Conservation (phyloP, 805 yeast genomes). For the Kregervanrija delftensis region DNA sequence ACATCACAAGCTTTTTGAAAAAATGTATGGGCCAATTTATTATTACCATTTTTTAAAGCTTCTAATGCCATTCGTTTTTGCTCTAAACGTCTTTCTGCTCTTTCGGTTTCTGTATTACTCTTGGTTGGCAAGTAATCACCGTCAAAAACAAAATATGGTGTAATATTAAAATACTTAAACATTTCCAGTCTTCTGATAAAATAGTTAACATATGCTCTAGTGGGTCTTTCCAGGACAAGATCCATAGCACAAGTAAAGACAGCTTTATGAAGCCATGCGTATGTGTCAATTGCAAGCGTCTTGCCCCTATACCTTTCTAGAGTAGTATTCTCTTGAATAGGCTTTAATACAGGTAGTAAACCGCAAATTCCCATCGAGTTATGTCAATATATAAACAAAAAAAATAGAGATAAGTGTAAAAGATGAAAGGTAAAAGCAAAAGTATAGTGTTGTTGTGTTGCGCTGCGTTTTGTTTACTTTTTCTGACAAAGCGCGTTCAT, state of each 20-base stretch:
- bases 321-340: slow-evolving; percentile 56
- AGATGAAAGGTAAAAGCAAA: background rate
- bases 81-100: slow-evolving; percentile 49
- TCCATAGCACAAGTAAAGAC: slow-evolving; percentile 80
- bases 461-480: background rate
- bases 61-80: slow-evolving; percentile 52
- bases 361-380: slow-evolving; percentile 78
- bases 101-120: slow-evolving; percentile 58
- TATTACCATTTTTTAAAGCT: slow-evolving; percentile 45
- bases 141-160: slow-evolving; percentile 87
- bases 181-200: slow-evolving; percentile 60
- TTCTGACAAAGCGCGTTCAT: background rate
- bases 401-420: background rate
- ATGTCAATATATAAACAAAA: background rate
- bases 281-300: slow-evolving; percentile 88
- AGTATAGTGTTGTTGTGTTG: background rate
- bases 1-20: slow-evolving; percentile 79
- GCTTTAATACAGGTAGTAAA: slow-evolving; percentile 68
- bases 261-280: slow-evolving; percentile 93
- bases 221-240: slow-evolving; percentile 61
- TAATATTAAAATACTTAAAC: slow-evolving; percentile 60
- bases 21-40: slow-evolving; percentile 54
- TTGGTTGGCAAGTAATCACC: slow-evolving; percentile 85
- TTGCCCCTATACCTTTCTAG: slow-evolving; percentile 62
- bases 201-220: slow-evolving; percentile 65